Evolutionary conservation across 2,329 filamentous ascomycete genomes (phyloP), one percentile per base, ranked within the genome.

Genomic region (Tolypocladium album): DNA sequence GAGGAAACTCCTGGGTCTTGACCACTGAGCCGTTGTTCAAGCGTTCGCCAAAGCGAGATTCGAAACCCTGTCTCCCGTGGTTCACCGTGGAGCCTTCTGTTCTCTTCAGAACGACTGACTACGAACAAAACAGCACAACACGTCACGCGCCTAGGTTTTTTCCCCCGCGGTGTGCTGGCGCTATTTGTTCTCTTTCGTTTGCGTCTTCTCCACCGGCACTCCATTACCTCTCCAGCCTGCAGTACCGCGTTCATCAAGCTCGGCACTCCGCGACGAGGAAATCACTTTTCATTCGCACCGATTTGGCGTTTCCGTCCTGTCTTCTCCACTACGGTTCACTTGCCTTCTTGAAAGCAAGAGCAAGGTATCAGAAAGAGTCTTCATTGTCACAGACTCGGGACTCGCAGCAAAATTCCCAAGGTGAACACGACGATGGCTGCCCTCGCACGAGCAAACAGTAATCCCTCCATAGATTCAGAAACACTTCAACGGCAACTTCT

Each of bases 1-100:
- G 55, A 34, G 42, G 45, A 42, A 47, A 7, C 50, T 45, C 56
- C 38, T 27, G 22, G 24, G n/a, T 43, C 57, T 15, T 27, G 58
- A 55, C 43, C 58, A 38, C 36, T 12, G 5, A 20, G 22, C 53
- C 50, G 31, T 36, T n/a, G n/a, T n/a, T 43, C 56, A 39, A 60
- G 50, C 53, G 34, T 50, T 52, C 50, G 34, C 27, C 50, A 22
- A 42, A 59, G 60, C 60, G 57, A 59, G 45, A 42, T n/a, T 20
- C 50, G 40, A 42, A 24, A 27, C 13, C 52, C 4, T n/a, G 8
- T 4, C 20, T 15, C 8, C 8, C 20, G 13, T 13, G 31, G 17
- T n/a, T 53, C 27, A 13, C 27, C 20, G 11, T 13, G 50, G 15
- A 34, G 27, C 17, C 47, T n/a, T 20, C 27, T 34, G 5, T 52